Evolutionary conservation across 2,329 filamentous ascomycete genomes (phyloP).

Genomic region (Diaporthe sp.): DNA sequence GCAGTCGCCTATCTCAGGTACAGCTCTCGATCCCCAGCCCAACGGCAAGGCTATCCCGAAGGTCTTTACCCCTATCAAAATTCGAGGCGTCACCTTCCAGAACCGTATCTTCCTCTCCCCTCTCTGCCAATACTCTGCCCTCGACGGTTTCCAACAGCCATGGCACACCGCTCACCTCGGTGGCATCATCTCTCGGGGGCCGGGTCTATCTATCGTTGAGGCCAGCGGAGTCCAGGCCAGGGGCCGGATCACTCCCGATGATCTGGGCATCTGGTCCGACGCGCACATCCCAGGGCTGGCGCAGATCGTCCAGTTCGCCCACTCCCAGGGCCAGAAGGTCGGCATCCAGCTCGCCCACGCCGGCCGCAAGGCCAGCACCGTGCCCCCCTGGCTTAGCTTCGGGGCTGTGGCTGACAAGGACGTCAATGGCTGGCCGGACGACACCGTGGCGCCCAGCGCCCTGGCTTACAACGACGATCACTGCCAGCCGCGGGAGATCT

Average conservation of each 20-base stretch:
- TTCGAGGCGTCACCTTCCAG: constrained; percentile 58
- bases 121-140: constrained; percentile 62
- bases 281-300: constrained; percentile 52
- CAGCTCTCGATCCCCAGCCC: constrained; percentile 52
- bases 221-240: constrained; percentile 49
- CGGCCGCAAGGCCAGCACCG: constrained; percentile 67
- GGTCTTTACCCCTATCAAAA: constrained; percentile 60
- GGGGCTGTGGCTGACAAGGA: constrained; percentile 65
- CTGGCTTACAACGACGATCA: constrained; percentile 47
- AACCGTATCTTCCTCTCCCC: constrained; percentile 62
- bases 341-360: constrained; percentile 80
- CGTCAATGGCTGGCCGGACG: constrained; percentile 59
- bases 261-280: constrained; percentile 54
- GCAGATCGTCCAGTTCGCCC: constrained; percentile 57
- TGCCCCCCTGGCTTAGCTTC: constrained; percentile 68
- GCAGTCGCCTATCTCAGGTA: constrained; percentile 55
- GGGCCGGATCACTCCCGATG: constrained; percentile 54
- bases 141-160: constrained; percentile 56
- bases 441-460: constrained; percentile 51
- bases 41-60: constrained; percentile 51
- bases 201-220: constrained; percentile 50
- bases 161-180: constrained; percentile 59
- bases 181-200: constrained; percentile 53
- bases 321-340: constrained; percentile 71
- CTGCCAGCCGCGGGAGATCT: constrained; percentile 70